Percentiles rank a stretch among this genome's conserved stretches.
These are phyloP conservation scores for Bipolaris zeicola DNA, from an alignment of 2,329 filamentous ascomycete genomes.

Conservation along the genomic window DNA sequence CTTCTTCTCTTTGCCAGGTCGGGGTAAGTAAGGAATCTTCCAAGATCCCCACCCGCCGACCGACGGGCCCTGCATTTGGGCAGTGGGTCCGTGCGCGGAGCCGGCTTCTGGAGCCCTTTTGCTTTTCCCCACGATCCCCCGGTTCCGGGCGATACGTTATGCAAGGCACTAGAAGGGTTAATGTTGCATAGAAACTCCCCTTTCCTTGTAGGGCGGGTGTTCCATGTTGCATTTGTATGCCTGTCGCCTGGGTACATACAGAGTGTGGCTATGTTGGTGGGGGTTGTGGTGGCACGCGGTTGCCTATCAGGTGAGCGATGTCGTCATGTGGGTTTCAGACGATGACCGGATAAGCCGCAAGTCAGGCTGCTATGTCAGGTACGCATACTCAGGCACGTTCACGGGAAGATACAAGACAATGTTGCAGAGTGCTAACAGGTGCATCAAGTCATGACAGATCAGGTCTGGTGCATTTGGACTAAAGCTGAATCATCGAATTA, in stretches of 20 bases:
- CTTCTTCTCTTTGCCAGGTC: too few species aligned
- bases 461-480: conserved; percentile 27
- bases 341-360: conserved; percentile 33
- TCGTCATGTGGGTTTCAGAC: conserved; percentile 42
- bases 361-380: conserved; percentile 38
- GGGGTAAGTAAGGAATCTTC: too few species aligned
- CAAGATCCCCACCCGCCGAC: too few species aligned
- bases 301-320: conserved; percentile 30
- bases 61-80: too few species aligned
- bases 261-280: neutral
- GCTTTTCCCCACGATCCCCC: too few species aligned
- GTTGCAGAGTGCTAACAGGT: conserved; percentile 4
- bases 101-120: too few species aligned
- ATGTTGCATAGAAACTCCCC: neutral
- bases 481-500: conserved; percentile 28
- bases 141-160: too few species aligned
- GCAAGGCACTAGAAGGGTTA: neutral
- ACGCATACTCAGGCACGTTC: conserved; percentile 11
- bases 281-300: neutral
- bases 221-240: neutral
- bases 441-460: conserved; percentile 9
- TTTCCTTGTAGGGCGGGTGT: neutral
- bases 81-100: too few species aligned
- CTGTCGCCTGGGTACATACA: neutral
- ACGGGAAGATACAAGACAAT: conserved; percentile 8